A percentile compares a stretch with the other conserved stretches of the same genome.
Conservation (phyloP, 805 yeast genomes). For the Myxozyma nipponensis region DNA sequence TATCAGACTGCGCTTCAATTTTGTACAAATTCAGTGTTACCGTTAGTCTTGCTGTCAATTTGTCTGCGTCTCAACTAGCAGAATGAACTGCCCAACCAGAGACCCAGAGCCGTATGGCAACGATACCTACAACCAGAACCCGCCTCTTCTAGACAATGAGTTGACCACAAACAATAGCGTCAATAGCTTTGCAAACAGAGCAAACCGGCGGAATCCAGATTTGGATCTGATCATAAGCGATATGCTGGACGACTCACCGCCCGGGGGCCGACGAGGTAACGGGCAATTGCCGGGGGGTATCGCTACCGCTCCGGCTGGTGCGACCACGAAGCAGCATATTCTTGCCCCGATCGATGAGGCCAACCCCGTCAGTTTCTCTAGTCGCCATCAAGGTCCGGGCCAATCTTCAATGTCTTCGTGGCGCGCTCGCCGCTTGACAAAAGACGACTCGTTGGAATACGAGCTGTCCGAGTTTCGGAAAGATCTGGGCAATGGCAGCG, state of each 20-base stretch:
- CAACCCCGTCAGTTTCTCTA: background rate
- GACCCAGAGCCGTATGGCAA: slow-evolving; percentile 34
- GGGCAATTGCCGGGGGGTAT: too few relatives aligned
- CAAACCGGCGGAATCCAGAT: slow-evolving; percentile 4
- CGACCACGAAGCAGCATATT: background rate
- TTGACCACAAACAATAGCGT: slow-evolving; percentile 26
- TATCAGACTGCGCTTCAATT: too few relatives aligned
- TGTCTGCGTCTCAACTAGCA: background rate
- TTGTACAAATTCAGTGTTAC: too few relatives aligned
- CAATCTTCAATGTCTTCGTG: background rate
- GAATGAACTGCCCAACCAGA: slow-evolving; percentile 34
- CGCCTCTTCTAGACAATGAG: slow-evolving; percentile 27
- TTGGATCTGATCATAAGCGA: slow-evolving; percentile 1
- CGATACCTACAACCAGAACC: slow-evolving; percentile 32
- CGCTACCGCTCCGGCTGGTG: too few relatives aligned
- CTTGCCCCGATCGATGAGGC: background rate
- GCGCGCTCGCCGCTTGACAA: background rate
- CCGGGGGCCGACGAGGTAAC: too few relatives aligned
- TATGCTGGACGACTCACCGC: slow-evolving; percentile 1
- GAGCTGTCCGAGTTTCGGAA: background rate
- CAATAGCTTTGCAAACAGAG: slow-evolving; percentile 14
- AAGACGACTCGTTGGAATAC: background rate
- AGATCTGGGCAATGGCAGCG: background rate
- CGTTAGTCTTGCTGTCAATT: too few relatives aligned
- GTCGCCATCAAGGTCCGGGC: background rate